Conservation (phyloP, 257 asterid species). For the Nicotiana knightiana region DNA sequence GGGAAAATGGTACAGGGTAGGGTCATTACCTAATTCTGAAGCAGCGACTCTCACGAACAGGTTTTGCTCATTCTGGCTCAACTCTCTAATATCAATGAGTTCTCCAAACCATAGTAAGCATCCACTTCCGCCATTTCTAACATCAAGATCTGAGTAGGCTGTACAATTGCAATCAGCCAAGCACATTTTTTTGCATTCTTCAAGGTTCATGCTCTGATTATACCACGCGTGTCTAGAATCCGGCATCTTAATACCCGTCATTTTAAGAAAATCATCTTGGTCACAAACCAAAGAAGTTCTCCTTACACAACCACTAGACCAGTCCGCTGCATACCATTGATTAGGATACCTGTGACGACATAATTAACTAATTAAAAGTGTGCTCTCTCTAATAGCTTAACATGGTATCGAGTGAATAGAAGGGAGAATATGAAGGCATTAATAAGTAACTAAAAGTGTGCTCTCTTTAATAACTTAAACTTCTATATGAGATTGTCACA, state of each 20-base stretch:
- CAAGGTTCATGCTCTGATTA: conserved; percentile 19
- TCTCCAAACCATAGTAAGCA: conserved; percentile 23
- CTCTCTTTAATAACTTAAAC: neutral
- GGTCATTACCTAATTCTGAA: conserved; percentile 10
- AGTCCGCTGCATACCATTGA: conserved; percentile 21
- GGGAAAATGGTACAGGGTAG: neutral
- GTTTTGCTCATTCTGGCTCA: conserved; percentile 6
- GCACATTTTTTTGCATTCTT: conserved; percentile 19
- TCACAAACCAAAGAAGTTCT: conserved; percentile 20
- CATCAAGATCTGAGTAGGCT: conserved; percentile 18
- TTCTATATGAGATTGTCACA: neutral
- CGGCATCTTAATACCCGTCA: conserved; percentile 24
- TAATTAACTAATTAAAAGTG: conserved; percentile 2
- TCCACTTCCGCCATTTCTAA: conserved; percentile 11
- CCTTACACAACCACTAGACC: conserved; percentile 30
- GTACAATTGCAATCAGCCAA: conserved; percentile 13
- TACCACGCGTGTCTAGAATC: conserved; percentile 13
- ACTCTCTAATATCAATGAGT: conserved; percentile 16
- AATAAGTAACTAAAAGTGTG: conserved; percentile 10
- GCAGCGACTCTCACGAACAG: conserved; percentile 9
- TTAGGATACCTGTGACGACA: conserved; percentile 7
- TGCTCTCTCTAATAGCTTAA: neutral
- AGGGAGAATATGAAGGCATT: neutral
- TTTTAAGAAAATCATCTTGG: conserved; percentile 21
- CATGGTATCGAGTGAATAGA: too few species aligned